These are phyloP conservation scores for Globisporangium paroecandrum DNA, from an alignment of 352 stramenopile species.

Conservation along the genomic window DNA sequence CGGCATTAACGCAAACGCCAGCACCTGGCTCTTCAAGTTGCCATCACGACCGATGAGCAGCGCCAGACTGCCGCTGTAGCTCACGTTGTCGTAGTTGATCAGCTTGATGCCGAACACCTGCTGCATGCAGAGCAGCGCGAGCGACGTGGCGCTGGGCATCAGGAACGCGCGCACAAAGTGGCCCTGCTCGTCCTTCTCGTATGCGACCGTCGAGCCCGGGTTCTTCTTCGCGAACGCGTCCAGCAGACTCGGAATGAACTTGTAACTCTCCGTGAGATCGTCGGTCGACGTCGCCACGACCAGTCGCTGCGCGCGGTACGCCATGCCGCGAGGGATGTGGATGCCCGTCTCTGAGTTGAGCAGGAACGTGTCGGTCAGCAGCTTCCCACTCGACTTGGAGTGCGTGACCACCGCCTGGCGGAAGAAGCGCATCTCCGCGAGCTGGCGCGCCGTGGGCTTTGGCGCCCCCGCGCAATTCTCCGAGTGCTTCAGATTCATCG, in stretches of 20 bases:
- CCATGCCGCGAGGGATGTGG: slow-evolving; percentile 76
- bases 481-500: slow-evolving; percentile 82
- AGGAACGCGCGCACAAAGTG: slow-evolving; percentile 76
- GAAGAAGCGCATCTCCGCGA: slow-evolving; percentile 82
- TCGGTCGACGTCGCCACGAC: slow-evolving; percentile 73
- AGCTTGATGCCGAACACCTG: slow-evolving; percentile 75
- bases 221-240: slow-evolving; percentile 77
- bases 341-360: slow-evolving; percentile 67
- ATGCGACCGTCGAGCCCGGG: slow-evolving; percentile 51
- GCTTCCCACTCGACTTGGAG: slow-evolving; percentile 69
- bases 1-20: slow-evolving; percentile 67
- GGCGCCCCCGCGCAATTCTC: slow-evolving; percentile 49
- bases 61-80: slow-evolving; percentile 58
- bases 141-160: slow-evolving; percentile 60
- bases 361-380: slow-evolving; percentile 79
- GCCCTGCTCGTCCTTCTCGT: slow-evolving; percentile 54
- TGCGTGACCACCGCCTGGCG: slow-evolving; percentile 75
- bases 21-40: slow-evolving; percentile 59
- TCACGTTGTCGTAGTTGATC: slow-evolving; percentile 61
- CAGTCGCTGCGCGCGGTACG: slow-evolving; percentile 69
- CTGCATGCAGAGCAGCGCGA: slow-evolving; percentile 55
- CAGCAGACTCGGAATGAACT: slow-evolving; percentile 75
- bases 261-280: slow-evolving; percentile 80
- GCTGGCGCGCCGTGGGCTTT: slow-evolving; percentile 70
- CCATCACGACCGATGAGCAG: slow-evolving; percentile 65